Percentiles rank a stretch among this genome's conserved stretches.
These are phyloP conservation scores for Rubroboletus pulcherrimus DNA, from an alignment of 768 basidiomycete genomes.

Conservation along the genomic window DNA sequence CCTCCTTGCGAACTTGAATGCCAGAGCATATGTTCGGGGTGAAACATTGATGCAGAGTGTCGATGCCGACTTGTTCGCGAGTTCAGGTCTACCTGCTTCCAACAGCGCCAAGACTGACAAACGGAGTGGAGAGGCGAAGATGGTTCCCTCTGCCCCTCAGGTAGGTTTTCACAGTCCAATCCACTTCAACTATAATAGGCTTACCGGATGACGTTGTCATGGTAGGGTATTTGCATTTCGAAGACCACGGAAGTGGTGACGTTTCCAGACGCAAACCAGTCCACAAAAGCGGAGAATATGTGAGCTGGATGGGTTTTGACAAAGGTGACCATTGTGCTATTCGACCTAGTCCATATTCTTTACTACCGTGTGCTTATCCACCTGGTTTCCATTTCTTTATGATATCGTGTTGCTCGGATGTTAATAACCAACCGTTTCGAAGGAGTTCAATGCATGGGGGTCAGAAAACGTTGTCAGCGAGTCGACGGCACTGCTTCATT, in stretches of 20 bases:
- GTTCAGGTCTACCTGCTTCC: too few relatives aligned
- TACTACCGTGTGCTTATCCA: too few relatives aligned
- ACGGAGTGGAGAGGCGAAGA: not conserved
- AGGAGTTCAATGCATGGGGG: too few relatives aligned
- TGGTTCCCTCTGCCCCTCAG: not conserved
- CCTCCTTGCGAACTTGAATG: conserved; percentile 9
- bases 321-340: too few relatives aligned
- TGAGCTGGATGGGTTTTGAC: too few relatives aligned
- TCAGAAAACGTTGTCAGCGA: too few relatives aligned
- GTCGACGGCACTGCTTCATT: too few relatives aligned
- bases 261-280: not conserved
- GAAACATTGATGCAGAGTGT: not conserved
- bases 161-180: not conserved
- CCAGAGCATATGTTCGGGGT: conserved; percentile 4
- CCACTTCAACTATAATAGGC: not conserved
- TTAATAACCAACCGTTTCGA: too few relatives aligned
- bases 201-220: not conserved
- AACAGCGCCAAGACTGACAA: not conserved
- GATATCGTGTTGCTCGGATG: too few relatives aligned
- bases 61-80: not conserved
- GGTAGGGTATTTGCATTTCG: not conserved
- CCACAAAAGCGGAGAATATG: too few relatives aligned
- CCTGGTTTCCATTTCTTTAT: too few relatives aligned
- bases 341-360: too few relatives aligned
- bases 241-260: not conserved